These are phyloP conservation scores for Myriangium duriaei DNA, from an alignment of 2,329 filamentous ascomycete genomes.

Conservation along the genomic window DNA sequence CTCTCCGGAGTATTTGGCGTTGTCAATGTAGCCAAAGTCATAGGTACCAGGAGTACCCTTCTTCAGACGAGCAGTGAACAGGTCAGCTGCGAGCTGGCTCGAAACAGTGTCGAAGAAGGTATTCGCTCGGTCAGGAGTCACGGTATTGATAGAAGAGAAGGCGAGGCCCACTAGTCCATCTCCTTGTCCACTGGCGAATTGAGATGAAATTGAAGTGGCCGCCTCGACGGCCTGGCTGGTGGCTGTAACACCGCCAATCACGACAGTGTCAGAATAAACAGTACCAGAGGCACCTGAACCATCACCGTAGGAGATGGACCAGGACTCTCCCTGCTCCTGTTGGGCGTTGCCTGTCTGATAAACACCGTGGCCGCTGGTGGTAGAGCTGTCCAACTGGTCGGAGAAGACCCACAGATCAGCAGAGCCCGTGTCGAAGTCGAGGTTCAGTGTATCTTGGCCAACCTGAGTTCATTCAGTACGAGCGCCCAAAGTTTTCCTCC, in stretches of 20 bases:
- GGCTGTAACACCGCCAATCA: constrained; percentile 47
- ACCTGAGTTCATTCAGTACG: too few species aligned
- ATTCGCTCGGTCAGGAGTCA: constrained; percentile 36
- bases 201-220: constrained; percentile 44
- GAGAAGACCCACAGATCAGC: constrained; percentile 66
- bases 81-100: constrained; percentile 34
- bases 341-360: constrained; percentile 39
- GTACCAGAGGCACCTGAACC: constrained; percentile 49
- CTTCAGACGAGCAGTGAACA: constrained; percentile 48
- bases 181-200: constrained; percentile 41
- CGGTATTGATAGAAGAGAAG: constrained; percentile 48
- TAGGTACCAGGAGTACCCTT: constrained; percentile 40
- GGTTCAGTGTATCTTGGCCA: constrained; percentile 49
- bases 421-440: constrained; percentile 67
- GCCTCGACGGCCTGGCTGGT: constrained; percentile 53
- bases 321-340: constrained; percentile 37
- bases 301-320: constrained; percentile 56
- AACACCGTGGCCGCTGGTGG: constrained; percentile 42
- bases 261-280: constrained; percentile 54
- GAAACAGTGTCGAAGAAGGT: constrained; percentile 52
- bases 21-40: constrained; percentile 49
- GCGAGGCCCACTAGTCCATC: constrained; percentile 50
- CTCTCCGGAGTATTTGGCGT: constrained; percentile 43
- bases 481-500: too few species aligned
- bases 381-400: constrained; percentile 40